Base-by-base conservation (phyloP, 768 basidiomycete genomes). In the Leccinum boreale region DNA sequence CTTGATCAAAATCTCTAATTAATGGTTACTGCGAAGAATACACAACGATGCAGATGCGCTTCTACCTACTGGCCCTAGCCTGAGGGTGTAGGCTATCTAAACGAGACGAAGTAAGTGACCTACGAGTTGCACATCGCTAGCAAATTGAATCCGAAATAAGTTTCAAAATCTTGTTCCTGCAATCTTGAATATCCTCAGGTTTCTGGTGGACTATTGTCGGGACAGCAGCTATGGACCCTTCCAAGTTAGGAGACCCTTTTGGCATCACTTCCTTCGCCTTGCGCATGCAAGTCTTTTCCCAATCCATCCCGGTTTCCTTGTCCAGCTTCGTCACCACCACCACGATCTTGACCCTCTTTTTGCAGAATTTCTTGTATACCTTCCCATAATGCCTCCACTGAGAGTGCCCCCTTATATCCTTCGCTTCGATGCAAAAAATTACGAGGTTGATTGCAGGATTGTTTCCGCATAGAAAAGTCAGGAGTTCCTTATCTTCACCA, bases 251-350 rank as follows among this genome's bases (percentile, higher is more conserved):
- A 44, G 39, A 47, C 24, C 42, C 52, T 46, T 56, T 58, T 24
- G 24, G 24, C 5, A 50, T 14, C 12, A 50, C 54, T 3, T 47
- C 44, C 33, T 4, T 53, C 24, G 19, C 49, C 49, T 33, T 56
- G 4, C 8, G 6, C 10, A 50, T 49, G 35, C 58, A 60, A 1
- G 26, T 49, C 9, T 1, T 17, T 35, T 3, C 54, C 62, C 58
- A 64, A 7, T 48, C 29, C 12, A 35, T 53, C 4, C 24, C 26
- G n/a, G 28, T 59, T 26, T 31, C 6, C 53, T 0, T 2, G 49
- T 55, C 55, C 58, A 60, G 47, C 44, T 44, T 55, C 26, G 60
- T 65, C 14, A 65, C 64, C 21, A 62, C 55, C 46, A 65, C 60
- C 15, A 39, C 64, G 10, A 65, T 35, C 33, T 50, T 63, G 53